phyloP scores from a whole-genome alignment of 495 filamentous ascomycete species.

The Aspergillus cavernicola region DNA sequence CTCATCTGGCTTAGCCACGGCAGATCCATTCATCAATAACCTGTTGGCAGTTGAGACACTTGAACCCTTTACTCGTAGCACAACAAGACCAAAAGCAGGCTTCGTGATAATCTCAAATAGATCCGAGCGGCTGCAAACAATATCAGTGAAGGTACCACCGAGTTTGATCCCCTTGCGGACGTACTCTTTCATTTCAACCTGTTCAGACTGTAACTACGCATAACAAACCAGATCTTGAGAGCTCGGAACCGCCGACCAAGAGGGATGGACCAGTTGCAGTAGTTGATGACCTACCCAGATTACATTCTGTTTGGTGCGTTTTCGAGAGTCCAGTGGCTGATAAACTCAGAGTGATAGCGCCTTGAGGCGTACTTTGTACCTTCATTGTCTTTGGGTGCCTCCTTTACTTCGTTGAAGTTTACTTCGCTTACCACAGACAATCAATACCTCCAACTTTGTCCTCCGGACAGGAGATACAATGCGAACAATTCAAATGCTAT shows the following conservation, averaged over 20 bases:
- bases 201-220: slow-evolving; percentile 77
- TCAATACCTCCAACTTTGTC: no score
- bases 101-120: slow-evolving; percentile 74
- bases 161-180: slow-evolving; percentile 63
- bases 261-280: slow-evolving; percentile 98
- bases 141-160: slow-evolving; percentile 64
- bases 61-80: slow-evolving; percentile 57
- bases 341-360: no score
- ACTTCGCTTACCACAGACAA: no score
- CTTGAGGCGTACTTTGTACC: no score
- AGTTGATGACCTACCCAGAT: slow-evolving; percentile 85
- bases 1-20: slow-evolving; percentile 40
- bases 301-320: no score
- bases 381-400: no score
- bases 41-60: slow-evolving; percentile 11
- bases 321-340: no score
- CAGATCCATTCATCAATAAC: slow-evolving; percentile 20
- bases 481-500: no score
- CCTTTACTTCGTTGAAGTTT: no score
- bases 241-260: slow-evolving; percentile 88
- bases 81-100: slow-evolving; percentile 76
- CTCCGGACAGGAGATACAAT: no score
- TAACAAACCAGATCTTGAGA: slow-evolving; percentile 96
- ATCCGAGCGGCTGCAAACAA: slow-evolving; percentile 59
- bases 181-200: slow-evolving; percentile 73